Base-by-base conservation (phyloP, 768 basidiomycete genomes). In the Auriscalpium orientale region DNA sequence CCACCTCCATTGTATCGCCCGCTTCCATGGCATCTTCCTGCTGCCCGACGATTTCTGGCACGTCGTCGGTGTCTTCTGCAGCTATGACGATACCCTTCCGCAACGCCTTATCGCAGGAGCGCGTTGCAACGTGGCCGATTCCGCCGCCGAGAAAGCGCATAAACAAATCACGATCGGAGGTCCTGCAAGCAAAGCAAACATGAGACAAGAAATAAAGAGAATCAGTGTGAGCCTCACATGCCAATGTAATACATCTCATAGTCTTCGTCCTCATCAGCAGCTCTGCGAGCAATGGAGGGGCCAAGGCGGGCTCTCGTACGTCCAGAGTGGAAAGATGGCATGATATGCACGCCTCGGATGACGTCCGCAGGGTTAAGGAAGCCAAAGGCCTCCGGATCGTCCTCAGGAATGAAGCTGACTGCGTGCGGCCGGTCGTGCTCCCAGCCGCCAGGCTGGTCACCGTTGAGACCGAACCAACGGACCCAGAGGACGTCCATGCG, bases 11-110 rank as follows among this genome's bases (percentile, higher is more conserved):
- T 4, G 28, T 80, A 54, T 79, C 76, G n/a, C n/a, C n/a, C n/a
- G n/a, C n/a, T n/a, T 67, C 79, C 18, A 81, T 28, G 28, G 28
- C 80, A 54, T 79, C 76, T 54, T 81, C 80, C 33, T 83, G 80
- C 40, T 43, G 40, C 40, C 4, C 40, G 40, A 79, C 3, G 84
- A 78, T 0, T 74, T 63, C 9, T 65, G 58, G 10, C 64, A 64
- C 11, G 60, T 60, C 9, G 65, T 63, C 7, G 65, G 62, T 2
- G 64, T 64, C n/a, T 60, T 61, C 7, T 65, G 61, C 11, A 57
- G 51, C 21, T 57, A 57, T 68, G n/a, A 60, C 61, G n/a, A 55
- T 54, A 36, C 65, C 66, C 4, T 55, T 55, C 5, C 51, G 49
- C 37, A 63, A 61, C 1, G 63, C 56, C 11, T 57, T 59, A 36